phyloP scores from a whole-genome alignment of 306 rosid species.

The Vachellia collinsii region DNA sequence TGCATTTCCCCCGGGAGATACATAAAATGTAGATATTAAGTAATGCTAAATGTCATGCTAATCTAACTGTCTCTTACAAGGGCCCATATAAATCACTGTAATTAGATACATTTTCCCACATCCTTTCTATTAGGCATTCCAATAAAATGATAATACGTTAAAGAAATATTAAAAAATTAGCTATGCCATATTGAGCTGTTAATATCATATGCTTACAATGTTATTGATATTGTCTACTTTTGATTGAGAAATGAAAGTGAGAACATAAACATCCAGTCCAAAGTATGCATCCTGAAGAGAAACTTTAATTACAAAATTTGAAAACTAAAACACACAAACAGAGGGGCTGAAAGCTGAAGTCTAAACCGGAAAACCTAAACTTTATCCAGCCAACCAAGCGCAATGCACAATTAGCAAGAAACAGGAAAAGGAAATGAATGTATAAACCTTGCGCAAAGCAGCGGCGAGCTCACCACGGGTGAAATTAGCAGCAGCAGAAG shows the following conservation, averaged over 20 bases:
- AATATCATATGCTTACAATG: background rate
- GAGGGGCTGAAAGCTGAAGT: background rate
- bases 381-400: background rate
- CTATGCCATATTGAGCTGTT: background rate
- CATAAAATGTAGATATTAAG: background rate
- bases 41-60: background rate
- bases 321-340: background rate
- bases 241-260: background rate
- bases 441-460: conserved; percentile 62
- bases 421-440: background rate
- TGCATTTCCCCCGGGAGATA: background rate
- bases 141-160: no score
- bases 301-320: background rate
- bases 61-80: background rate
- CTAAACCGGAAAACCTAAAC: background rate
- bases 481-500: conserved; percentile 73
- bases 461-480: conserved; percentile 77
- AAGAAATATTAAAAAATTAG: no score
- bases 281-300: background rate
- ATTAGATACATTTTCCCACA: background rate
- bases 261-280: background rate
- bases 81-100: background rate
- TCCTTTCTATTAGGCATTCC: no score
- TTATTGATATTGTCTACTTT: background rate
- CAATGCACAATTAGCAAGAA: background rate